Evolutionary conservation across 768 basidiomycete genomes (phyloP).

Genomic region (Postia placenta): DNA sequence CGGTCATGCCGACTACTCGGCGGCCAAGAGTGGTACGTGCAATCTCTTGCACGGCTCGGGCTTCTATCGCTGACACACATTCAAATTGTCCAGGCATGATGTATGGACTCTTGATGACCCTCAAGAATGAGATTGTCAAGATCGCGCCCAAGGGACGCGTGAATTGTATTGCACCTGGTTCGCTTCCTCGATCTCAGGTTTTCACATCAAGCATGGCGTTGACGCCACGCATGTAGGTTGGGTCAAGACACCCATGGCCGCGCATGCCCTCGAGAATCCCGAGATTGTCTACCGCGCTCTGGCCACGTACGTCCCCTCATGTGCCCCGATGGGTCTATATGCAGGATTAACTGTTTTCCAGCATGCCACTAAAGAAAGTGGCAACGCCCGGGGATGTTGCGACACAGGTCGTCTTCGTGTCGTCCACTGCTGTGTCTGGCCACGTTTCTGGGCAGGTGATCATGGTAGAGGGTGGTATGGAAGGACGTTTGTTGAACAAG

Average conservation of each 20-base stretch:
- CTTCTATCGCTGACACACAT: not conserved
- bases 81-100: constrained; percentile 45
- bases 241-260: constrained; percentile 60
- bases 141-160: constrained; percentile 68
- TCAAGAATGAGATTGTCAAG: constrained; percentile 80
- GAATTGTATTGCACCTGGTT: constrained; percentile 68
- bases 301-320: constrained; percentile 48
- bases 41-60: no score
- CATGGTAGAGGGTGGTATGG: constrained; percentile 77
- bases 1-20: constrained; percentile 61
- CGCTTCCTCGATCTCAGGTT: not conserved
- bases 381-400: constrained; percentile 60
- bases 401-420: constrained; percentile 53
- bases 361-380: constrained; percentile 66
- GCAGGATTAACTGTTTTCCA: constrained; percentile 18
- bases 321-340: not conserved
- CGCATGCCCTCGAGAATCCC: constrained; percentile 50
- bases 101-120: constrained; percentile 60
- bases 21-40: constrained; percentile 57
- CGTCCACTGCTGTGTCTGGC: constrained; percentile 57
- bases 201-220: not conserved
- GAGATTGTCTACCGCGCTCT: constrained; percentile 48
- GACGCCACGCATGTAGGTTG: constrained; percentile 10
- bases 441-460: constrained; percentile 67
- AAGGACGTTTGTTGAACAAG: constrained; percentile 51